Evolutionary conservation across 2,329 filamentous ascomycete species (phyloP), one percentile per base, ranked within the genome.

Genomic region (Xylaria digitata): DNA sequence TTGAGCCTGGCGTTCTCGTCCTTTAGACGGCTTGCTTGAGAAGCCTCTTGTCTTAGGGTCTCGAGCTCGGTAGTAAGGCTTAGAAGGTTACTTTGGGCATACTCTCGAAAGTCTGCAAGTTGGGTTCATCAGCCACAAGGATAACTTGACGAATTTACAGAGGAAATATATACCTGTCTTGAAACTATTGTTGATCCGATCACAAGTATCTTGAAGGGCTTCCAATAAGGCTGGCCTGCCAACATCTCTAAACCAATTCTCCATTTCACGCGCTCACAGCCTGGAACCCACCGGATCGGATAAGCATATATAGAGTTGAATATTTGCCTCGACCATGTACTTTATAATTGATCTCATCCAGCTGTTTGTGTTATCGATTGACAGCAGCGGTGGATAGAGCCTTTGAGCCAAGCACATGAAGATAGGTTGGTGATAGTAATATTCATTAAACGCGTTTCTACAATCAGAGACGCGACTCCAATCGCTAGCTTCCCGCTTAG

Each of bases 1-100:
- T 76, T 78, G 6, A 87, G 77, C 4, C 75, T 67, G n/a, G 70
- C 71, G 57, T 84, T 85, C 65, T 85, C 82, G 17, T 78, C 71
- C 61, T 83, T 78, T 30, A 86, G 71, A 1, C 69, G 73, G 15
- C 79, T 76, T 21, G 78, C 77, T 30, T 75, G 69, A 17, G 74
- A 75, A n/a, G 76, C 77, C 23, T 70, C 75, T 13, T 66, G 69
- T 48, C 69, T 78, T 5, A 83, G 71, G n/a, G 72, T 70, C 26
- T 77, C 73, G 9, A 83, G 65, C 67, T 83, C 80, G 6, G 76
- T 69, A 11, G 70, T 57, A 52, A 79, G 74, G 21, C 74, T 68
- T 8, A 67, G 53, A 40, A 55, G 65, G 61, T 76, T 72, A 32
- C 69, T 67, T 26, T 70, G 65, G 53, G 55, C 57, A 46, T 68